Evolutionary conservation across 805 yeast species (phyloP), one percentile per base, ranked within the genome.

Genomic region (Saturnispora kantuleensis): DNA sequence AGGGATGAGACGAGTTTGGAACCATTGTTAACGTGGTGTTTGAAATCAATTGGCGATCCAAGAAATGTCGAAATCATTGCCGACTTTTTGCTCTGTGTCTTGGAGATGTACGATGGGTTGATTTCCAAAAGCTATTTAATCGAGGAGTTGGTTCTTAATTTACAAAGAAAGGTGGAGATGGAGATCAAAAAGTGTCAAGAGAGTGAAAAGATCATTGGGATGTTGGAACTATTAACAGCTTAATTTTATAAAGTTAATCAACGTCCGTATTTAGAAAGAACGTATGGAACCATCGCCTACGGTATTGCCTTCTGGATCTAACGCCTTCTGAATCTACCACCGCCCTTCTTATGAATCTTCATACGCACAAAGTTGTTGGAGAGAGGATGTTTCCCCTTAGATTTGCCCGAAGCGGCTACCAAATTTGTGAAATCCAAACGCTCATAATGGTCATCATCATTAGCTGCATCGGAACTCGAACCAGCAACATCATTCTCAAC

Each of bases 141-240:
- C 50, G 88, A 83, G 52, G 93, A 84, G 54, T 69, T 86, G 42
- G 65, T 88, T 39, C 65, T 69, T 41, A 73, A 75, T 46, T 66
- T 93, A 50, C 70, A 72, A 53, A 74, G 73, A 57, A 77, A 76
- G 55, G 70, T 90, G 26, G 74, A 73, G 46, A 59, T 66, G 31
- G 97, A 90, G 64, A 76, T 88, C 18, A 74, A 72, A 46, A 80
- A 83, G 57, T 84, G 96, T 37, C 77, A 77, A 58, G 96, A 89
- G 59, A 95, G 97, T 6, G 84, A 82, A 60, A 81, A 79, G 59
- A 78, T 93, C 37, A 87, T 84, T 56, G 98, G 98, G 44, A 93
- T 93, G 97, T 68, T 93, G 55, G 94, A 87, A 63, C 64, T 93
- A 53, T 70, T 90, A 55, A 81, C 88, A 41, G 74, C 58, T 65